A percentile compares a stretch with the other conserved stretches of the same genome.
phyloP scores from a whole-genome alignment of 1,284 basidiomycete genomes.

The Porodaedalea pini region DNA sequence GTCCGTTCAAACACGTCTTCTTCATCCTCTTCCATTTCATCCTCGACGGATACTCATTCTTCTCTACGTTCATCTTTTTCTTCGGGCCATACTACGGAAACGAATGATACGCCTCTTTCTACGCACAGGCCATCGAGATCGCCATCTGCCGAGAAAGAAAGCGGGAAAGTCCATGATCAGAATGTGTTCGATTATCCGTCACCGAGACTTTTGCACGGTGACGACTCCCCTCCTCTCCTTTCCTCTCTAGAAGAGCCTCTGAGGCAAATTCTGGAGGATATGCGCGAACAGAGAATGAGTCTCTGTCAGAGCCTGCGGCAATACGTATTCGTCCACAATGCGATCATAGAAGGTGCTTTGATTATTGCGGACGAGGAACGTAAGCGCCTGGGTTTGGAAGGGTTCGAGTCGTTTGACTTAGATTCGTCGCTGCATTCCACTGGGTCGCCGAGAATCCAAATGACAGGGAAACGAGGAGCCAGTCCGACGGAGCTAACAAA shows the following conservation, averaged over 20 bases:
- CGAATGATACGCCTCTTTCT: constrained; percentile 13
- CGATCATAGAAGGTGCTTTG: constrained; percentile 78
- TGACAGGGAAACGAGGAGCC: constrained; percentile 53
- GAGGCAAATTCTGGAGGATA: constrained; percentile 75
- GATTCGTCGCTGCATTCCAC: constrained; percentile 23
- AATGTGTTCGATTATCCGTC: constrained; percentile 46
- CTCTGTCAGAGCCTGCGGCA: constrained; percentile 85
- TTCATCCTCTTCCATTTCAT: constrained; percentile 3
- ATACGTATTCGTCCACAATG: constrained; percentile 87
- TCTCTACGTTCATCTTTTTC: background rate
- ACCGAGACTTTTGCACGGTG: constrained; percentile 54
- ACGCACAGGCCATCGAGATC: background rate
- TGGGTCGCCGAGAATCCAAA: constrained; percentile 11
- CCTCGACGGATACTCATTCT: constrained; percentile 12
- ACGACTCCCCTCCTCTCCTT: constrained; percentile 53
- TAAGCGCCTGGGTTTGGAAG: constrained; percentile 27
- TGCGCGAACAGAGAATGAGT: constrained; percentile 90
- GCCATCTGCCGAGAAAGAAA: background rate
- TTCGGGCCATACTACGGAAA: constrained; percentile 10
- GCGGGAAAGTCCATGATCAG: constrained; percentile 20
- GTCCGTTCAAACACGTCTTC: constrained; percentile 6
- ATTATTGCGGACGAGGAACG: constrained; percentile 74
- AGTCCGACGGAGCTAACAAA: constrained; percentile 68
- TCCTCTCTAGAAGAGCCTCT: constrained; percentile 70
- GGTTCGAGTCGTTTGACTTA: constrained; percentile 26